A percentile compares a stretch with the other conserved stretches of the same genome.
These are phyloP conservation scores for Ceratobasidium sp. DNA, from an alignment of 1,284 basidiomycete species.

Conservation along the genomic window DNA sequence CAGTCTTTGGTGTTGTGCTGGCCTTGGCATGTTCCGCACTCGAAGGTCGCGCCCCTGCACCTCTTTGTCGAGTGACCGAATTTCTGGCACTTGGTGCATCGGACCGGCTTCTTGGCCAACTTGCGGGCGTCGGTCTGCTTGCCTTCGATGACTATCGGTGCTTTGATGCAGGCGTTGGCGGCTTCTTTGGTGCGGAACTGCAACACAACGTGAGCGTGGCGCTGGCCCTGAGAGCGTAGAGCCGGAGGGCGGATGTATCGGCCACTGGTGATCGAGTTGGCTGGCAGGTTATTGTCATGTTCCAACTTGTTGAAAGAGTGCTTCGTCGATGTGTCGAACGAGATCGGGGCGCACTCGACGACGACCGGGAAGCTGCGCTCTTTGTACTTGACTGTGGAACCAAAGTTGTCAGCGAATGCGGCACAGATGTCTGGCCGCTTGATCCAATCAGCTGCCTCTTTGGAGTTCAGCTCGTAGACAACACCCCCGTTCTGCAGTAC, in stretches of 20 bases:
- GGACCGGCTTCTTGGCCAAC: background rate
- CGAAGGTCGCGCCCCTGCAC: conserved; percentile 49
- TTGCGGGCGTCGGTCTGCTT: background rate
- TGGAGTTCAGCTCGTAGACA: conserved; percentile 14
- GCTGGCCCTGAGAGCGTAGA: background rate
- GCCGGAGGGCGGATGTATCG: conserved; percentile 4
- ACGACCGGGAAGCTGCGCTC: conserved; percentile 5
- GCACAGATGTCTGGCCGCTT: conserved; percentile 20
- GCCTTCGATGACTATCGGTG: background rate
- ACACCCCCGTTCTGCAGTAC: conserved; percentile 19
- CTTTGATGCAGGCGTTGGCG: conserved; percentile 13
- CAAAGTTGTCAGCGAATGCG: conserved; percentile 30
- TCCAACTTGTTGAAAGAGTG: background rate
- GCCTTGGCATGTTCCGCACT: background rate
- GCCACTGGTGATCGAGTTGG: background rate
- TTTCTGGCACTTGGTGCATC: conserved; percentile 33
- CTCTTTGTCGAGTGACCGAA: conserved; percentile 49
- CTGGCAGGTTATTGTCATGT: conserved; percentile 9
- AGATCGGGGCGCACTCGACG: background rate
- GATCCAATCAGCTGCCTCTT: conserved; percentile 19
- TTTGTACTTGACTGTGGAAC: background rate
- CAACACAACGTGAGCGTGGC: background rate
- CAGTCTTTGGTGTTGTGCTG: conserved; percentile 24
- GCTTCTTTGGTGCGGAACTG: background rate
- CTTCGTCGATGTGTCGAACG: background rate